Evolutionary conservation across 192 early-diverging fungal genomes (phyloP).

Genomic region (Linnemannia zychae): DNA sequence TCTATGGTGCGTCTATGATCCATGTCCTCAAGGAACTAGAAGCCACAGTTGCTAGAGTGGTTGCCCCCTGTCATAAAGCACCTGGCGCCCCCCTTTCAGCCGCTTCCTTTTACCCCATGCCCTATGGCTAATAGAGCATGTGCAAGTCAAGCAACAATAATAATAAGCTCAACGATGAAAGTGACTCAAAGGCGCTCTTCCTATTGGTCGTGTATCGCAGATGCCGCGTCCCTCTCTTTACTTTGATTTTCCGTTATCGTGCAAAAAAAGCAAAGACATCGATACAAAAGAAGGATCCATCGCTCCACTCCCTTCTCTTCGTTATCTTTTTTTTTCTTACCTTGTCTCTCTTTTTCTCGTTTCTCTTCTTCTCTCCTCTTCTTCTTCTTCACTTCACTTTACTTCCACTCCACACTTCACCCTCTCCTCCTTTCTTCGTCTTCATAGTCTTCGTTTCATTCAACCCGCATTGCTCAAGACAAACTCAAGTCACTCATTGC

Average conservation of each 20-base stretch:
- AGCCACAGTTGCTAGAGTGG: too few relatives aligned
- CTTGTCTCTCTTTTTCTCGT: neutral
- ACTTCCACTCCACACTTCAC: neutral
- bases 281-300: neutral
- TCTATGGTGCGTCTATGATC: too few relatives aligned
- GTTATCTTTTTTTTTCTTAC: neutral
- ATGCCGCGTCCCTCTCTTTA: neutral
- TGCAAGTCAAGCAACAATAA: neutral
- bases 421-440: neutral
- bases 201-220: neutral
- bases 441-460: neutral
- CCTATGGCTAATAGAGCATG: neutral
- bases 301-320: neutral
- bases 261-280: neutral
- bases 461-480: neutral
- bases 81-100: too few relatives aligned
- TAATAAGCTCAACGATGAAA: neutral
- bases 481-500: neutral
- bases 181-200: neutral
- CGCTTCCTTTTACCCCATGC: too few relatives aligned
- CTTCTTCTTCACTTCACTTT: neutral
- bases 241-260: constrained; percentile 1
- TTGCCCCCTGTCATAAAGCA: too few relatives aligned
- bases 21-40: too few relatives aligned
- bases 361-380: neutral